A percentile compares a stretch with the other conserved stretches of the same genome.
Conservation (phyloP, 2,329 filamentous ascomycete species). For the Phaeosphaeria sp. region DNA sequence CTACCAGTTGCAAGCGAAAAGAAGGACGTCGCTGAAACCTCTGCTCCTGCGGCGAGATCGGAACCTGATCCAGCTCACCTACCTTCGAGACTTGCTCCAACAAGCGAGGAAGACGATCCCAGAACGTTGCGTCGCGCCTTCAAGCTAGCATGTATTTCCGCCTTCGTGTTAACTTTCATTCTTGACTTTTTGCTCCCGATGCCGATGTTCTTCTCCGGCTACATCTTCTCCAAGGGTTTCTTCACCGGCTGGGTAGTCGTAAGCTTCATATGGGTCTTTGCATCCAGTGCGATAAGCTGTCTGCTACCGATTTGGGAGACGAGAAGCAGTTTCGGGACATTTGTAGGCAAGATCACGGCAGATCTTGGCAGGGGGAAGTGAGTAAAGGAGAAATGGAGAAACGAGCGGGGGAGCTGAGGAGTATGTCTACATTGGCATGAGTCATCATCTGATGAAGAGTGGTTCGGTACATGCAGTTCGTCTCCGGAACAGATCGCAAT, state of each 20-base stretch:
- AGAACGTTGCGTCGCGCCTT: constrained; percentile 42
- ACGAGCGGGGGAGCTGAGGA: not conserved
- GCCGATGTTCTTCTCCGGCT: constrained; percentile 52
- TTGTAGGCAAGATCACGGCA: constrained; percentile 17
- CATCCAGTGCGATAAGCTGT: constrained; percentile 47
- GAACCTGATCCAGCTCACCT: constrained; percentile 5
- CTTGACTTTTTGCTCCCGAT: constrained; percentile 51
- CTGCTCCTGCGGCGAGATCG: constrained; percentile 2
- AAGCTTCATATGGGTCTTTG: constrained; percentile 53
- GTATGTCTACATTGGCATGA: not conserved
- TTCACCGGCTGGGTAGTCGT: constrained; percentile 53
- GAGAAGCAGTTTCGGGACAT: constrained; percentile 34
- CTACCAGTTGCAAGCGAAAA: constrained; percentile 17
- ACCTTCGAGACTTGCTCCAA: constrained; percentile 22
- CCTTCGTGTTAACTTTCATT: constrained; percentile 48
- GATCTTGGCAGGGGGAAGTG: constrained; percentile 10
- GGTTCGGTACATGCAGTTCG: not conserved
- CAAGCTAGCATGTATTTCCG: constrained; percentile 46
- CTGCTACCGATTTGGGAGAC: constrained; percentile 54
- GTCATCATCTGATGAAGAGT: not conserved
- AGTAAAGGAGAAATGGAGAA: not conserved
- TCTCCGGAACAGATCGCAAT: not conserved
- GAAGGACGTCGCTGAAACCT: constrained; percentile 1
- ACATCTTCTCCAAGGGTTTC: constrained; percentile 50
- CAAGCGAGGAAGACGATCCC: constrained; percentile 37